Evolutionary conservation across 495 filamentous ascomycete genomes (phyloP).

Genomic region (Penicillium angulare): DNA sequence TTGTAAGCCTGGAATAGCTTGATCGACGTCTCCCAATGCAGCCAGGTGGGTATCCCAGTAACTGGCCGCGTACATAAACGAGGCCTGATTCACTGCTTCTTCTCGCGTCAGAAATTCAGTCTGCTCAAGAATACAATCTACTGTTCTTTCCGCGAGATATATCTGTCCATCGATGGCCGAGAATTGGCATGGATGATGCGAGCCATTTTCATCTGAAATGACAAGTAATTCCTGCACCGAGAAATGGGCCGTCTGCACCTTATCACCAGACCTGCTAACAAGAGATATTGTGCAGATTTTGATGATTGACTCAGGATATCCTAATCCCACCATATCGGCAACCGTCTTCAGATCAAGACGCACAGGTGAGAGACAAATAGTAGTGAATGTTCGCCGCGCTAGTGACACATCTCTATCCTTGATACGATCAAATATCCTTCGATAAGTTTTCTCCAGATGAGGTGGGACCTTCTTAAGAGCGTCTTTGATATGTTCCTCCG

Average conservation of each 20-base stretch:
- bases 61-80: not conserved
- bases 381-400: not conserved
- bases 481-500: not conserved
- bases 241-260: not conserved
- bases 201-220: not conserved
- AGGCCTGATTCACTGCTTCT: not conserved
- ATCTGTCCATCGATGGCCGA: not conserved
- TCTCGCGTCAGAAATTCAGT: not conserved
- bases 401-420: not conserved
- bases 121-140: not conserved
- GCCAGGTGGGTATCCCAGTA: not conserved
- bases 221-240: not conserved
- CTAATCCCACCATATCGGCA: not conserved
- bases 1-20: not conserved
- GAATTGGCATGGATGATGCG: not conserved
- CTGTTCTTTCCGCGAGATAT: not conserved
- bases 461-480: not conserved
- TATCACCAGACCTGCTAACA: not conserved
- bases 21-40: not conserved
- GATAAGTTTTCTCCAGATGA: not conserved
- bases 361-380: not conserved
- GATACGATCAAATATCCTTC: not conserved
- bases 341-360: not conserved
- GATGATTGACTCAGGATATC: not conserved
- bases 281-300: not conserved